Base-by-base conservation (phyloP, 148 eudicot species). In the Rheum nobile region DNA sequence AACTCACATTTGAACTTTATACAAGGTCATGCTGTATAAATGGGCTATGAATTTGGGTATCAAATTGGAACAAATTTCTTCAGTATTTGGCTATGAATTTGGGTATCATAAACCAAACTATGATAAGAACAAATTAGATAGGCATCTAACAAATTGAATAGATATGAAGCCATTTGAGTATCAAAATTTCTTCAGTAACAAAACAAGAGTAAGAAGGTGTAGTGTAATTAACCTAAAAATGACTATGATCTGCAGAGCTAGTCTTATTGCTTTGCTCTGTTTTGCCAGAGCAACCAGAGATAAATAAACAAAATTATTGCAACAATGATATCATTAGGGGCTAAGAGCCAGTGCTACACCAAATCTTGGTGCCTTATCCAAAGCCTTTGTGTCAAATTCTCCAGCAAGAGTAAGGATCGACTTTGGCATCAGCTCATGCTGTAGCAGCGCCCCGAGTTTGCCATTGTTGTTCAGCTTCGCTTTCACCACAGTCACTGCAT, bases 381-480 rank as follows among this genome's bases (percentile, higher is more conserved):
- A 72, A 67, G 92, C 89, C 75, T 79, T 73, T 70, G 97, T 90
- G 80, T 92, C 96, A 29, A 92, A 78, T 71, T 87, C 89, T 50
- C 96, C 82, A 29, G 93, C 84, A 69, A 90, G 77, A 35, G 93
- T 90, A 77, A 92, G 76, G 50, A 90, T 35, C 0, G 96, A 90
- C 70, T 85, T 92, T 3, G 93, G 91, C 55, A 86, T 83, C 75
- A 90, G 61, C 82, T 92, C 88, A 32, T 90, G 96, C 82, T 90
- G 97, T 76, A 90, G 50, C 7, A 90, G 77, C 0, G 87, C 84
- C 24, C 88, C 88, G 3, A 92, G 85, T 52, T 76, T 84, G 75
- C 97, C 97, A 38, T 90, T 88, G 82, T 92, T 92, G 85, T 88
- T 86, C 73, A 92, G 91, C 84, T 92, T 92, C 0, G 90, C 91